Base-by-base conservation (phyloP, 148 eudicot species). In the Suaeda aralocaspica region DNA sequence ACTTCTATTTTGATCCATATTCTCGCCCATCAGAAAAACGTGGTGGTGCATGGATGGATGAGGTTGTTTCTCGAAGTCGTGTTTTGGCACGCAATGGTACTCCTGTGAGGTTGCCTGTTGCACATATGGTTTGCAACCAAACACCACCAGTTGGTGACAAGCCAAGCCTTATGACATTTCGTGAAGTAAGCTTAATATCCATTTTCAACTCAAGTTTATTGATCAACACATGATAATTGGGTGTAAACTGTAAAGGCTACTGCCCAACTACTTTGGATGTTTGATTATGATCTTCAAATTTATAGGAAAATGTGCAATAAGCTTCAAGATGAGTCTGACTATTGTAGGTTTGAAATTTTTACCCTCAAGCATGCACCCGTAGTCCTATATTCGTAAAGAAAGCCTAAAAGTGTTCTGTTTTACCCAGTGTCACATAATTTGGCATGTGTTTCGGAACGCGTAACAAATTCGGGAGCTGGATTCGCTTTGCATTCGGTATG, bases 11-110 rank as follows among this genome's bases (percentile, higher is more conserved):
- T 79, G 99, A 94, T 85, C 99, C 99, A 59, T 94, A 91, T 79
- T 86, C 97, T 64, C 99, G 99, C 59, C 99, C 99, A 68, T 83
- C 99, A 72, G 99, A 94, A 73, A 94, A 94, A 70, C 80, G 86
- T 53, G 99, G 96, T 72, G 99, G 99, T 74, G 99, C 99, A 45
- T 94, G 99, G 99, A 94, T 94, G 99, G 84, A 84, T 74, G 99
- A 91, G 83, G 99, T 91, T 69, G 78, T 91, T 78, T 81, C 86
- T 75, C 84, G 99, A 72, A 94, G 99, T 65, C 96, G 92, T 68
- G 85, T 89, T 60, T 74, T 89, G 61, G 87, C 99, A 66, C 87
- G 68, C 26, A 84, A 88, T 75, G 90, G 88, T 74, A 71, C 80
- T 72, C 88, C 93, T 81, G 85, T 83, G 67, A 89, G 99, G 80